Conservation (phyloP, 2,329 filamentous ascomycete species). For the Cladophialophora chaetospira region DNA sequence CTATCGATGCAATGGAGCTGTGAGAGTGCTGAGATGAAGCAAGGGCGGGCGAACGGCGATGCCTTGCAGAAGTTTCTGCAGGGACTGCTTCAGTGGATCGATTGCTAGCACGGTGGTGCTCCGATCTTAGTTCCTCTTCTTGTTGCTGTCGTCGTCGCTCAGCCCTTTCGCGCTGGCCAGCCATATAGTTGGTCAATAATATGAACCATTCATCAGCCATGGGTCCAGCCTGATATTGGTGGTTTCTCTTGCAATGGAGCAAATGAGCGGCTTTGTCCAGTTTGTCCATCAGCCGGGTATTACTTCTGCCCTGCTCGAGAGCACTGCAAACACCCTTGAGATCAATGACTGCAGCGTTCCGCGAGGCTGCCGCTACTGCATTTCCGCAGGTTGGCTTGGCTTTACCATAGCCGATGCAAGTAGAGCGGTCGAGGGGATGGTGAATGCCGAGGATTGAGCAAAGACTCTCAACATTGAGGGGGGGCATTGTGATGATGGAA, state of each 20-base stretch:
- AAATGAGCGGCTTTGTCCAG: neutral
- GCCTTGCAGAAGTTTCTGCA: no score
- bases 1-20: neutral
- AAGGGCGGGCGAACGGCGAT: no score
- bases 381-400: neutral
- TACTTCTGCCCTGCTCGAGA: neutral
- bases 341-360: neutral
- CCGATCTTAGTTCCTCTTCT: neutral
- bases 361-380: neutral
- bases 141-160: neutral
- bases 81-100: no score
- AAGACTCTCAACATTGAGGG: slow-evolving; percentile 14
- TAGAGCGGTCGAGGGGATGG: neutral
- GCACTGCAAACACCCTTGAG: neutral
- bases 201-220: neutral
- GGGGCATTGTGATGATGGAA: no score
- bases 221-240: neutral
- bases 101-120: no score
- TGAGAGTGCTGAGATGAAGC: no score
- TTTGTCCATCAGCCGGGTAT: neutral
- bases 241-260: neutral
- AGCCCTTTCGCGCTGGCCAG: neutral
- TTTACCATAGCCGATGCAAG: neutral
- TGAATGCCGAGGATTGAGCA: neutral
- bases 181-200: neutral